phyloP scores from a whole-genome alignment of 352 stramenopile species.

The Pythium rhizo-oryzae region DNA sequence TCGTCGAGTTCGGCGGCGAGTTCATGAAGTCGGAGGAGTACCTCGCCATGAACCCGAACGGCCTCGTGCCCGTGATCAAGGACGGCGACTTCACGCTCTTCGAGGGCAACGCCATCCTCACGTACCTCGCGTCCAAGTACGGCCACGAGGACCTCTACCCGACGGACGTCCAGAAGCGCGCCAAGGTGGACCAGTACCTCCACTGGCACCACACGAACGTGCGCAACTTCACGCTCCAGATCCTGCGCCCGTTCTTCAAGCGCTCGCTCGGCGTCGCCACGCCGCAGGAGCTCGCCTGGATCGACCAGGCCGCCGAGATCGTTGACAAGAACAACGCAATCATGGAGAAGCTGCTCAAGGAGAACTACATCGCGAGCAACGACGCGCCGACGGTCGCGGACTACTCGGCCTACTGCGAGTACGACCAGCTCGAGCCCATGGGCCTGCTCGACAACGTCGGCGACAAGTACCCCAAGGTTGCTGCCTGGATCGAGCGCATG shows the following conservation, averaged over 20 bases:
- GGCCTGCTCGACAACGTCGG: conserved; percentile 39
- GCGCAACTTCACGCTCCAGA: conserved; percentile 45
- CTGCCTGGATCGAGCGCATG: conserved; percentile 30
- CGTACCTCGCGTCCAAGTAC: conserved; percentile 55
- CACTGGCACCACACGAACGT: conserved; percentile 73
- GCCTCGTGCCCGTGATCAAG: conserved; percentile 49
- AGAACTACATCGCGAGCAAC: conserved; percentile 52
- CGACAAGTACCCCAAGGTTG: conserved; percentile 30
- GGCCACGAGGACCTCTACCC: conserved; percentile 55
- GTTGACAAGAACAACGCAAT: conserved; percentile 35
- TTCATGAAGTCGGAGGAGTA: conserved; percentile 41
- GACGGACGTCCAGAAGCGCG: conserved; percentile 40
- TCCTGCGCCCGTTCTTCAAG: conserved; percentile 42
- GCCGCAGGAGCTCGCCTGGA: conserved; percentile 18
- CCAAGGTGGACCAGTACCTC: conserved; percentile 68
- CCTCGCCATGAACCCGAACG: conserved; percentile 55
- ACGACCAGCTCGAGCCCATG: conserved; percentile 67
- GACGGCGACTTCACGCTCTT: conserved; percentile 60
- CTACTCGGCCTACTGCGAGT: conserved; percentile 63
- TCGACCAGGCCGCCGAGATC: conserved; percentile 25
- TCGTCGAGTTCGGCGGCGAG: conserved; percentile 3
- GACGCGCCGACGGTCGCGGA: conserved; percentile 64
- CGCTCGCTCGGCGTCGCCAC: conserved; percentile 9
- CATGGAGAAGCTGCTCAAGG: conserved; percentile 52
- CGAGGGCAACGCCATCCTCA: conserved; percentile 56